Conservation (phyloP, 2,329 filamentous ascomycete genomes). For the Grosmannia clavigera region DNA sequence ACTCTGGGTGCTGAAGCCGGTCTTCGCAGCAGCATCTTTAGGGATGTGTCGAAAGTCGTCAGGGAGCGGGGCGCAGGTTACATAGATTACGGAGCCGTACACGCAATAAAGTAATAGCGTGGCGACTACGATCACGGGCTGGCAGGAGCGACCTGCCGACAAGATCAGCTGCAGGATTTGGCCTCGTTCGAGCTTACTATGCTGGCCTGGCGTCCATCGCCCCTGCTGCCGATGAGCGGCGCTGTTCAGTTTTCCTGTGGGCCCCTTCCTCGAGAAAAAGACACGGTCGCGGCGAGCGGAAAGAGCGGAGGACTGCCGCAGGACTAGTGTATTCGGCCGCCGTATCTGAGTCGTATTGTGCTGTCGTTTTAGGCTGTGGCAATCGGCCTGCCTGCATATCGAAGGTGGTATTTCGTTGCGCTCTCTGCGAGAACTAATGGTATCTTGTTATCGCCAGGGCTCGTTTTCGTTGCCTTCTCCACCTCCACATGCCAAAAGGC, state of each 20-base stretch:
- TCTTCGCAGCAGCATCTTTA: background rate
- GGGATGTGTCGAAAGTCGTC: background rate
- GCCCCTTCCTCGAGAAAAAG: background rate
- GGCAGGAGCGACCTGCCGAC: background rate
- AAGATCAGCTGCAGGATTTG: background rate
- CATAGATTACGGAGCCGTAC: background rate
- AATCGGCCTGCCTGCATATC: background rate
- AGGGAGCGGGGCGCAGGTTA: background rate
- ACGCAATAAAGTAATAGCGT: background rate
- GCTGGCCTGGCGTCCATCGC: background rate
- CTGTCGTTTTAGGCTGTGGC: too few relatives aligned
- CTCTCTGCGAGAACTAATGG: background rate
- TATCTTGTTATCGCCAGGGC: background rate
- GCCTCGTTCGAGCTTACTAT: background rate
- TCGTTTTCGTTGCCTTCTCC: background rate
- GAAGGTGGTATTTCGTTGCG: background rate
- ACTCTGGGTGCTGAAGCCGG: background rate
- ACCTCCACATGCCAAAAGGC: background rate
- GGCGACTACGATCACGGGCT: background rate
- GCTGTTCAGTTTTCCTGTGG: background rate
- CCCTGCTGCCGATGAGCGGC: conserved; percentile 1
- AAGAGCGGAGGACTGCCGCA: background rate
- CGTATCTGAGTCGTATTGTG: background rate
- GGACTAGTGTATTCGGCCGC: background rate
- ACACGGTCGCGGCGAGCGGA: background rate